phyloP scores from a whole-genome alignment of 305 asterid species.

The Rubia occidens region DNA sequence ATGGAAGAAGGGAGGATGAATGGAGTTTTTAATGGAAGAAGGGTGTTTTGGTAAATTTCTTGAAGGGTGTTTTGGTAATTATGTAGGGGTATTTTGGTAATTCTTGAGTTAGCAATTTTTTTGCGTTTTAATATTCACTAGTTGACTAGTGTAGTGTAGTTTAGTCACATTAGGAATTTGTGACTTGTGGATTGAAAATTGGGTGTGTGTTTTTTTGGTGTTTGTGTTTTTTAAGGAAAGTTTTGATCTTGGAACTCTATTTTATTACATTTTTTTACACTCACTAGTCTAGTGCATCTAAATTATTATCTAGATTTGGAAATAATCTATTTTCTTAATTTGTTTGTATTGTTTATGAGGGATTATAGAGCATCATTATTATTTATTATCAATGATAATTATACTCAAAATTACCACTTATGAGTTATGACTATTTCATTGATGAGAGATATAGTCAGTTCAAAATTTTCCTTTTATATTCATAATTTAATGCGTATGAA shows the following conservation, averaged over 20 bases:
- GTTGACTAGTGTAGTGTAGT: constrained; percentile 7
- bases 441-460: too few relatives aligned
- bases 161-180: constrained; percentile 4
- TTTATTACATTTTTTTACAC: background rate
- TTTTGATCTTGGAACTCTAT: background rate
- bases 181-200: background rate
- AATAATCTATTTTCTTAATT: background rate
- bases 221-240: background rate
- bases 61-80: constrained; percentile 2
- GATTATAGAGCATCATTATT: background rate
- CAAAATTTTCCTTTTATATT: too few relatives aligned
- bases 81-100: constrained; percentile 3
- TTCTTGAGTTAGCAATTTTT: background rate
- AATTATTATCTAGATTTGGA: background rate
- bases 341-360: background rate
- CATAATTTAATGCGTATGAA: too few relatives aligned
- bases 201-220: constrained; percentile 1
- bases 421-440: too few relatives aligned
- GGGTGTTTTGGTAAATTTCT: constrained; percentile 6
- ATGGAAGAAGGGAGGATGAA: background rate
- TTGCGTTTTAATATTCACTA: background rate
- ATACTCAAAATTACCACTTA: background rate
- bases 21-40: background rate
- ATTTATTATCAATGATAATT: background rate
- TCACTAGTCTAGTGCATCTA: background rate